A percentile compares a stretch with the other conserved stretches of the same genome.
These are phyloP conservation scores for Eucalyptus marginata DNA, from an alignment of 345 rosid species.

Conservation along the genomic window DNA sequence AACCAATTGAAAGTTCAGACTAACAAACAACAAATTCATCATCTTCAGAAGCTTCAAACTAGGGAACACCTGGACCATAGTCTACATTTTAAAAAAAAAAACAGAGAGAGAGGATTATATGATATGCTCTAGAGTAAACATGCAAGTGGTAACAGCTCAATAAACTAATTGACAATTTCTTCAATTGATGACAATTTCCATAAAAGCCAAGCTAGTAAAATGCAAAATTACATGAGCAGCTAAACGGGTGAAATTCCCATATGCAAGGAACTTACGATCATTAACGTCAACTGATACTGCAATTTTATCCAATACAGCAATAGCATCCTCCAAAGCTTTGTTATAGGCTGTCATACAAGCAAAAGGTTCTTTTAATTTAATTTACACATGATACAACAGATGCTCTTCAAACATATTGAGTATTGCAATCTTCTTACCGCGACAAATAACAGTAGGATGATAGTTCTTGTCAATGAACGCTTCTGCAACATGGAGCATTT, in stretches of 20 bases:
- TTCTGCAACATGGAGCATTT: constrained; percentile 97
- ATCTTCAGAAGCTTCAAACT: background rate
- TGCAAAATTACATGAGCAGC: background rate
- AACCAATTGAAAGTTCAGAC: background rate
- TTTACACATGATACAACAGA: background rate
- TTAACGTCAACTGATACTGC: constrained; percentile 73
- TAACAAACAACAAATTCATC: background rate
- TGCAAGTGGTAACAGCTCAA: background rate
- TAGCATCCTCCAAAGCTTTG: constrained; percentile 92
- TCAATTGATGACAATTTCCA: background rate
- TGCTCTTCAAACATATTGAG: background rate
- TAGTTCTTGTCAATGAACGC: constrained; percentile 80
- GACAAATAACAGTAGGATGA: constrained; percentile 92
- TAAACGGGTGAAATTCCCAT: background rate
- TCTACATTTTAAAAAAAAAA: background rate
- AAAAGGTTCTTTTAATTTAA: background rate
- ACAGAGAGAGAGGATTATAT: background rate
- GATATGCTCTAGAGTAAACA: background rate
- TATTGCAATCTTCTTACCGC: constrained; percentile 30
- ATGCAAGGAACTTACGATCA: constrained; percentile 51
- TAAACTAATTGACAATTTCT: background rate
- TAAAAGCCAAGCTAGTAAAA: background rate
- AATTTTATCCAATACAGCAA: constrained; percentile 86
- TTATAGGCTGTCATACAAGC: constrained; percentile 44
- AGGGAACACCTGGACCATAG: background rate